phyloP scores from a whole-genome alignment of 2,329 filamentous ascomycete species.

The Aspergillus texensis region DNA sequence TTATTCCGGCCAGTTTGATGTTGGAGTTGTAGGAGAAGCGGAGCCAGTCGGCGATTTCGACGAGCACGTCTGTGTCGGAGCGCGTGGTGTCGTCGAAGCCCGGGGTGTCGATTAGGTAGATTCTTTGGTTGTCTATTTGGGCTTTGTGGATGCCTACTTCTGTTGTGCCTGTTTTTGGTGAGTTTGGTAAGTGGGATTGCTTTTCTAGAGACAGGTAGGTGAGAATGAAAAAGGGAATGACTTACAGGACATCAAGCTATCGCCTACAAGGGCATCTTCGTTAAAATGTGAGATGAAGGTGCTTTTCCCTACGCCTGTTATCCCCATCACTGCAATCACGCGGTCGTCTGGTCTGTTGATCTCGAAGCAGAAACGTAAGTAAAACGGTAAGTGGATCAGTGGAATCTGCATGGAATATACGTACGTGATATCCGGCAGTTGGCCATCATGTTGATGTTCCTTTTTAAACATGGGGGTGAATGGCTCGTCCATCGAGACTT shows the following conservation, averaged over 20 bases:
- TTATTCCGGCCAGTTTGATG: constrained; percentile 33
- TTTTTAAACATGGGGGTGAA: neutral
- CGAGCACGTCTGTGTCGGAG: constrained; percentile 42
- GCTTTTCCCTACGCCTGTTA: constrained; percentile 47
- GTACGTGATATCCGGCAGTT: neutral
- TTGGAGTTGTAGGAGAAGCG: constrained; percentile 23
- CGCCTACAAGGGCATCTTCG: neutral
- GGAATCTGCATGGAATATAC: neutral
- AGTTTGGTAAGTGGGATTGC: neutral
- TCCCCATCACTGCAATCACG: constrained; percentile 40
- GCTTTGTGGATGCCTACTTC: constrained; percentile 21
- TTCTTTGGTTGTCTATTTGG: constrained; percentile 12
- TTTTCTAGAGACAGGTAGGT: too few relatives aligned
- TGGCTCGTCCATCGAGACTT: neutral
- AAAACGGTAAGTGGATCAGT: neutral
- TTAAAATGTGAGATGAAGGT: constrained; percentile 34
- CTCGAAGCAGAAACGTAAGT: neutral
- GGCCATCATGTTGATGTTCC: neutral
- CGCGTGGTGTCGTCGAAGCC: constrained; percentile 46
- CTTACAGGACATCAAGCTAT: neutral
- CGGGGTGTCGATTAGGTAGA: constrained; percentile 45
- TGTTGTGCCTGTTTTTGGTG: constrained; percentile 12
- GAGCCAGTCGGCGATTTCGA: constrained; percentile 37
- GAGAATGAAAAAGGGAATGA: neutral
- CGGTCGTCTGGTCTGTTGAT: neutral